Conservation (phyloP, 2,329 filamentous ascomycete genomes). For the Tolypocladium pustulatum region DNA sequence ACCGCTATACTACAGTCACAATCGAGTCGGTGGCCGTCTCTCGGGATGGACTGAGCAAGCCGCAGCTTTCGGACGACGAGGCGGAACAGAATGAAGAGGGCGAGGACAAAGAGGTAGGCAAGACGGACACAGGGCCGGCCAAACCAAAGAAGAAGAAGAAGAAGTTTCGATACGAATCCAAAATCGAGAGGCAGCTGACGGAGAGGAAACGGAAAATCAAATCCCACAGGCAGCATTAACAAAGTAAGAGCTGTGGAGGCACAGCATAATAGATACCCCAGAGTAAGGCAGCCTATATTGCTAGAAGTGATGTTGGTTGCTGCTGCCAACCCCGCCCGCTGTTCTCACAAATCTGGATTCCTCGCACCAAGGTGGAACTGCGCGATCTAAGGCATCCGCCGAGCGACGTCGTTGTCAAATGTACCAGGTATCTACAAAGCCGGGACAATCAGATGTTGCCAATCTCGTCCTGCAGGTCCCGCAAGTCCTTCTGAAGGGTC, state of each 20-base stretch:
- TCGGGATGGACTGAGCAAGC: conserved; percentile 58
- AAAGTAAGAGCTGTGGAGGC: neutral
- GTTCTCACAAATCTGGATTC: conserved; percentile 14
- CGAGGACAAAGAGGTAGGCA: conserved; percentile 14
- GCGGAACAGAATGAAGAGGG: conserved; percentile 23
- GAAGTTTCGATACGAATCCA: conserved; percentile 88
- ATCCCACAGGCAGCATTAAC: conserved; percentile 5
- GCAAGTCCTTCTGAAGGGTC: conserved; percentile 76
- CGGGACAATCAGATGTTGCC: conserved; percentile 65
- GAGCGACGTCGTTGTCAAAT: neutral
- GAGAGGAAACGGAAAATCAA: conserved; percentile 62
- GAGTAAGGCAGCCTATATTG: conserved; percentile 16
- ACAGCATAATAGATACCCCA: conserved; percentile 18
- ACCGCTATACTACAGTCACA: conserved; percentile 89
- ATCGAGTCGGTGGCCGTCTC: conserved; percentile 80
- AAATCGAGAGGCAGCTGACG: conserved; percentile 69
- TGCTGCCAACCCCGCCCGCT: conserved; percentile 18
- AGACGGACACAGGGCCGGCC: conserved; percentile 17
- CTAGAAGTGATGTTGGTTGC: conserved; percentile 19
- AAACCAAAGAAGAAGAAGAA: conserved; percentile 71
- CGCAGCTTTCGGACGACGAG: conserved; percentile 26
- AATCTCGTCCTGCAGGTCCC: conserved; percentile 84
- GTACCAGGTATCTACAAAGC: conserved; percentile 10
- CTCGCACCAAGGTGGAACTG: conserved; percentile 12
- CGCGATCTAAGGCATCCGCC: neutral